Evolutionary conservation across 768 basidiomycete genomes (phyloP), one percentile per base, ranked within the genome.

Genomic region (Rhodocollybia butyracea): DNA sequence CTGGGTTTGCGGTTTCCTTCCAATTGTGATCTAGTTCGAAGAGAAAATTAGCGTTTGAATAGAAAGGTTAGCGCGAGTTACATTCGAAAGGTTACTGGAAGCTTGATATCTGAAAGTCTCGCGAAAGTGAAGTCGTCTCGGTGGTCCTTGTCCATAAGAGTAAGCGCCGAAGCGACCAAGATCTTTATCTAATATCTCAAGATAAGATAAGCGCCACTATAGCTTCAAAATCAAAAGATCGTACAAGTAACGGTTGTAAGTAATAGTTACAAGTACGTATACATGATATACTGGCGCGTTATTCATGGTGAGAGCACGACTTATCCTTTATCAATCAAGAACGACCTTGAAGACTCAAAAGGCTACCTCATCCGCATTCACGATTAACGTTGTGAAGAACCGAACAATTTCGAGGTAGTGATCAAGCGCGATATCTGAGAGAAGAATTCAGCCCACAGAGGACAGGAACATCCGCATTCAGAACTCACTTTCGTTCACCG

Each of bases 61-160:
- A 15, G 10, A 24, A 26, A 45, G 34, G n/a, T 30, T 42, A 47
- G n/a, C 19, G n/a, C 2, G 30, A 38, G 22, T 34, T 76, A 90
- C 91, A 94, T 89, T 65, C 91, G 82, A 64, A 94, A 85, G 10
- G 94, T 93, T 10, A 96, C 83, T 2, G 90, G 91, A 7, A 91
- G 70, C 67, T 91, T 94, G 57, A 97, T 80, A 68, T 95, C 91
- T 52, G 89, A 90, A 19, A 94, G 82, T 66, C 88, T 88, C 5
- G 93, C 94, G 66, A 96, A 97, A 2, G 92, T 94, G 63, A 94
- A 92, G 68, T 97, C 94, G 62, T 94, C 90, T 32, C 88, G 78
- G 64, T 84, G 82, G 60, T 82, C 81, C 60, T 82, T 82, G 69
- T 82, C 80, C 81, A 82, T 82, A 29, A 30, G 27, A 39, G 48